These are phyloP conservation scores for Ilex aquifolium DNA, from an alignment of 257 asterid species.

Conservation along the genomic window DNA sequence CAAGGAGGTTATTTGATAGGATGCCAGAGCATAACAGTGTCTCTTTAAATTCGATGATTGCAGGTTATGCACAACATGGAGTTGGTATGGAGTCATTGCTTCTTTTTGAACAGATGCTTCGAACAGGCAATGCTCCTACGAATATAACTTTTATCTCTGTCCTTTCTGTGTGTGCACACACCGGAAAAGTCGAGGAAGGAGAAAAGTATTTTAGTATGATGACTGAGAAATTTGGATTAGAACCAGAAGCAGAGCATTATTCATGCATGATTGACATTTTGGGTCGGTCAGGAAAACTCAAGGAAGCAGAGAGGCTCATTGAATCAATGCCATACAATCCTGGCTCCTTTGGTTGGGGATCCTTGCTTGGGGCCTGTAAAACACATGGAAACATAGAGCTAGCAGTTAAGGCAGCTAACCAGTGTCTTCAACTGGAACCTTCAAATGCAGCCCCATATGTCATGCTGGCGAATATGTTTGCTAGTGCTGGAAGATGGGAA, in stretches of 20 bases:
- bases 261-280: conserved; percentile 71
- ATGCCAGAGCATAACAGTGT: conserved; percentile 58
- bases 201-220: conserved; percentile 43
- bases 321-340: conserved; percentile 59
- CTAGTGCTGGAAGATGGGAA: conserved; percentile 51
- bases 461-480: conserved; percentile 53
- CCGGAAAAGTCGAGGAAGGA: conserved; percentile 71
- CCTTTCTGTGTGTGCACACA: conserved; percentile 69
- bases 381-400: conserved; percentile 47
- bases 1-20: conserved; percentile 43
- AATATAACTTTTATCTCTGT: conserved; percentile 64
- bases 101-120: conserved; percentile 52
- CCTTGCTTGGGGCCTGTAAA: conserved; percentile 60
- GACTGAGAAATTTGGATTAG: conserved; percentile 44
- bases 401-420: conserved; percentile 61
- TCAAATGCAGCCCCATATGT: conserved; percentile 63
- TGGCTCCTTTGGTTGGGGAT: conserved; percentile 53
- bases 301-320: conserved; percentile 52
- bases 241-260: conserved; percentile 58
- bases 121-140: conserved; percentile 35
- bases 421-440: conserved; percentile 56
- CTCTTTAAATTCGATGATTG: conserved; percentile 61
- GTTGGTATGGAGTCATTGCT: conserved; percentile 41
- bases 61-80: conserved; percentile 80
- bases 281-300: conserved; percentile 65